Evolutionary conservation across 1,284 basidiomycete species (phyloP), one percentile per base, ranked within the genome.

Genomic region (Meira miltonrushii): DNA sequence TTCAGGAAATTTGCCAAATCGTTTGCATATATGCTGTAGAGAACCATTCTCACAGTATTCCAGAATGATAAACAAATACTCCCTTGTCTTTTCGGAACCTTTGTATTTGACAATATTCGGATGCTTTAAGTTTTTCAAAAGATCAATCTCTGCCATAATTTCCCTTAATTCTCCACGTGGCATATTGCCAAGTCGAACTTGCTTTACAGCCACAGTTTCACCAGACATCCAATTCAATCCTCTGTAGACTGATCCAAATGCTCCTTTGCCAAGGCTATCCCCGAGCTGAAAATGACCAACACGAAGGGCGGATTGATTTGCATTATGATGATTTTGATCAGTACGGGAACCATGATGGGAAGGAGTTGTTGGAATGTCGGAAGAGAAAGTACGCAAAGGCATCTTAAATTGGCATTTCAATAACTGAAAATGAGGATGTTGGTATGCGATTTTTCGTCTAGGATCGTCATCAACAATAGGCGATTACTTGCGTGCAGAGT

Each of bases 11-110:
- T 97, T 95, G 67, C 94, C 94, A 79, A 97, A 97, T 57, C 89
- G 87, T 80, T 96, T 96, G 81, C 88, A 88, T 71, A 97, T 96
- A 64, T 88, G 88, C 78, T 95, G 90, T 12, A 98, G 82, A 3
- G 92, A 95, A 21, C 94, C 94, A 73, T 98, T 98, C 82, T 98
- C 94, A 82, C 94, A 97, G 77, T 93, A 94, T 55, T 96, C 93
- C 58, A 97, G 84, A 67, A 98, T 92, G 80, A 98, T 97, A 80
- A 94, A 95, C 64, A 97, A 83, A 78, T 87, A 92, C 75, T 96
- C 90, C 59, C 87, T 86, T 56, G 92, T 94, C 81, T 93, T 93
- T 77, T 92, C 90, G 72, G 93, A 97, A 17, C 94, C 92, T 75
- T 95, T 94, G 82, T 97, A 97, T 80, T 97, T 96, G 77, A 98